Percentiles rank a stretch among this genome's conserved stretches.
phyloP scores from a whole-genome alignment of 2,329 filamentous ascomycete species.

The Apiospora rasikravindrae region DNA sequence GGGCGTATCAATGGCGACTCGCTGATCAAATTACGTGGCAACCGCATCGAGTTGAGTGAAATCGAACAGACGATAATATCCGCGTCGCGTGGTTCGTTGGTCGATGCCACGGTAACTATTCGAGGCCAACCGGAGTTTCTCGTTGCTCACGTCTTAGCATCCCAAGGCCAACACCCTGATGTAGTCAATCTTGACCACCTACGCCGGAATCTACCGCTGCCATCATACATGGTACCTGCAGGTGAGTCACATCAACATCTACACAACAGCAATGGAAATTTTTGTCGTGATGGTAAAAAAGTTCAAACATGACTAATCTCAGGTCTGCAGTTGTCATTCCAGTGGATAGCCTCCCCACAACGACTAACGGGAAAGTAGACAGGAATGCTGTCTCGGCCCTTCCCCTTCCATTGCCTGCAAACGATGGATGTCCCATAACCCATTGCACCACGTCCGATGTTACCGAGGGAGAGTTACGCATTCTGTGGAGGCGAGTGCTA shows the following conservation, averaged over 20 bases:
- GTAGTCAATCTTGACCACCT: too few relatives aligned
- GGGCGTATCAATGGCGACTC: slow-evolving; percentile 47
- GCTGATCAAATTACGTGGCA: slow-evolving; percentile 35
- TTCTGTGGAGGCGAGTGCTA: background rate
- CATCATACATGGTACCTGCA: too few relatives aligned
- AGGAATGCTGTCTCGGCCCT: background rate
- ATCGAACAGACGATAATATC: slow-evolving; percentile 31
- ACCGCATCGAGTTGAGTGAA: slow-evolving; percentile 45
- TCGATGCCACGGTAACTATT: too few relatives aligned
- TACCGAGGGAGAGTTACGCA: background rate
- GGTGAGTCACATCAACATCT: too few relatives aligned
- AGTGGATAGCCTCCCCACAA: background rate
- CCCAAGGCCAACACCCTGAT: too few relatives aligned
- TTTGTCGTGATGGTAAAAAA: too few relatives aligned
- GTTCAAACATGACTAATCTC: background rate
- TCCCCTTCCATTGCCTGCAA: background rate
- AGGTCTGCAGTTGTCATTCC: background rate
- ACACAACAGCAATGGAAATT: too few relatives aligned
- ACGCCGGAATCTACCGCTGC: background rate
- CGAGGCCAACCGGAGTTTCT: too few relatives aligned
- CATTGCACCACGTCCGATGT: background rate
- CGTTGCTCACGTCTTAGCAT: too few relatives aligned
- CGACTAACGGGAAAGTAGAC: background rate
- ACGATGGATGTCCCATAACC: too few relatives aligned
- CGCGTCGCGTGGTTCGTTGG: too few relatives aligned